Percentiles rank a stretch among this genome's conserved stretches.
These are phyloP conservation scores for Austroboletus novae-zelandiae DNA, from an alignment of 1,284 basidiomycete genomes.

Conservation along the genomic window DNA sequence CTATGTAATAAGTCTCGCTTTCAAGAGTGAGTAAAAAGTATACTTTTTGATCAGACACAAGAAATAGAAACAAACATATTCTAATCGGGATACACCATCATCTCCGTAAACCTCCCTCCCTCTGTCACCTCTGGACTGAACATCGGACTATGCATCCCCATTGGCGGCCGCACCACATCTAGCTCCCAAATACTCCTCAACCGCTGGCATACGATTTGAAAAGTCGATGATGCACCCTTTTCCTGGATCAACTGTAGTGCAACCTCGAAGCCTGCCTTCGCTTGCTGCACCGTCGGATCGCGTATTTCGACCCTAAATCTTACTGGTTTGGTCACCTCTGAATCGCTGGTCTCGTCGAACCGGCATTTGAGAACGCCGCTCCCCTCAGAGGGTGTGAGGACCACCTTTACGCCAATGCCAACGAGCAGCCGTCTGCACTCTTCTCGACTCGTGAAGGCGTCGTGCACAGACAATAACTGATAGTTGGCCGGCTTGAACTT, in stretches of 20 bases:
- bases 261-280: conserved; percentile 50
- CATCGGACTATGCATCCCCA: conserved; percentile 18
- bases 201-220: conserved; percentile 70
- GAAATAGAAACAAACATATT: not conserved
- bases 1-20: conserved; percentile 4
- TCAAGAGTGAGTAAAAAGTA: conserved; percentile 7
- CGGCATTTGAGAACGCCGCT: conserved; percentile 68
- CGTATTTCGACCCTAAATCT: conserved; percentile 79
- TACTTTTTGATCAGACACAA: conserved; percentile 14
- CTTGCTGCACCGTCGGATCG: conserved; percentile 41
- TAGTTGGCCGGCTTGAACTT: conserved; percentile 75
- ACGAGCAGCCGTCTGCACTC: conserved; percentile 76
- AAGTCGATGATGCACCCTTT: conserved; percentile 79
- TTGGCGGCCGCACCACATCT: conserved; percentile 33
- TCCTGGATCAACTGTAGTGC: conserved; percentile 75
- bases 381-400: conserved; percentile 62
- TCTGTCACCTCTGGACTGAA: conserved; percentile 21
- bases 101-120: conserved; percentile 22
- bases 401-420: conserved; percentile 66
- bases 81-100: conserved; percentile 25
- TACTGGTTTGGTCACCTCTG: conserved; percentile 57
- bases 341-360: conserved; percentile 56
- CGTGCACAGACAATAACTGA: conserved; percentile 62
- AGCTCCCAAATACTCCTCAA: conserved; percentile 74
- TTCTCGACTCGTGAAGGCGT: conserved; percentile 66